phyloP scores from a whole-genome alignment of 2,329 filamentous ascomycete genomes.

The Neonectria hederae region DNA sequence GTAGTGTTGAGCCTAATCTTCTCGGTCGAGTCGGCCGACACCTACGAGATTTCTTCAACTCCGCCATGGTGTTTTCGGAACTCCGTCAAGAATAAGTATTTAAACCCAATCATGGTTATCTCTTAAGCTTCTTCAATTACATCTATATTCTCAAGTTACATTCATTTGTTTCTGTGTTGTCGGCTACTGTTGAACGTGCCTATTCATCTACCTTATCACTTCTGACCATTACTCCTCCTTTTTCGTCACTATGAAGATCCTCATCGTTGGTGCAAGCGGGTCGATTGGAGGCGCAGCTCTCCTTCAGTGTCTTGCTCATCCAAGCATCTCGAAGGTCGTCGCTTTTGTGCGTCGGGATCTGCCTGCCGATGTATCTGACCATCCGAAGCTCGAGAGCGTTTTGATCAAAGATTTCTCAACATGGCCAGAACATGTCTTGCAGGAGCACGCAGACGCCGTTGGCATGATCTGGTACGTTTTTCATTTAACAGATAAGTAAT shows the following conservation, averaged over 20 bases:
- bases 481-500: too few species aligned
- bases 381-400: constrained; percentile 28
- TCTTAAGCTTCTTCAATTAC: background rate
- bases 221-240: background rate
- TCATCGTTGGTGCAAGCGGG: constrained; percentile 48
- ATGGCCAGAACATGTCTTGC: constrained; percentile 29
- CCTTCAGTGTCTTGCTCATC: constrained; percentile 45
- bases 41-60: background rate
- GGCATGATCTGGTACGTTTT: constrained; percentile 40
- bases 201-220: background rate
- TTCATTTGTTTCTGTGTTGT: background rate
- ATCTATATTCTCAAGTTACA: background rate
- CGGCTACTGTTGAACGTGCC: background rate
- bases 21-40: background rate
- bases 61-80: background rate
- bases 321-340: constrained; percentile 42
- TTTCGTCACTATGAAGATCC: constrained; percentile 46
- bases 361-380: constrained; percentile 22
- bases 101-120: background rate
- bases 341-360: constrained; percentile 46
- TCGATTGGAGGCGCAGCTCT: constrained; percentile 47
- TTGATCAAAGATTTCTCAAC: constrained; percentile 33
- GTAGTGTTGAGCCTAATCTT: background rate
- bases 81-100: background rate
- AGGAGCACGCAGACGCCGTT: constrained; percentile 29